Conservation (phyloP, 2,329 filamentous ascomycete species). For the Talaromyces amestolkiae region DNA sequence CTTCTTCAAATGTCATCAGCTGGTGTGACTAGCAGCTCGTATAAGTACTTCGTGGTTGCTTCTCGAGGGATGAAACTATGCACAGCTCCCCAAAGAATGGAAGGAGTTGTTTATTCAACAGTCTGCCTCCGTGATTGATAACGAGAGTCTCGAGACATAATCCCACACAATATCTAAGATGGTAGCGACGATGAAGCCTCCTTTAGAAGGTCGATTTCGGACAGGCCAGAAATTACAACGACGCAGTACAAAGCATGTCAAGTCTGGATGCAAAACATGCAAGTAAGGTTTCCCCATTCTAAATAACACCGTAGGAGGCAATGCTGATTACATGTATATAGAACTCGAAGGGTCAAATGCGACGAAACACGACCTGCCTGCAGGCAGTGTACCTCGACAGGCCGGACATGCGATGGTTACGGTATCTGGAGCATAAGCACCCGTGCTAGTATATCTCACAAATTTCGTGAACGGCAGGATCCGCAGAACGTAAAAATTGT, state of each 20-base stretch:
- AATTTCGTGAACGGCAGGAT: not conserved
- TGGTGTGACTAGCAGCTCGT: not conserved
- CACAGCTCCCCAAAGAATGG: not conserved
- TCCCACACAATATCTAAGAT: not conserved
- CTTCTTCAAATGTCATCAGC: not conserved
- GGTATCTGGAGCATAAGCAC: not conserved
- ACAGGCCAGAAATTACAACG: slow-evolving; percentile 2
- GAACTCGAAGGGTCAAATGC: slow-evolving; percentile 14
- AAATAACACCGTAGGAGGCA: too few species aligned
- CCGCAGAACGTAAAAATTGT: not conserved
- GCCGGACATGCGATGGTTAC: slow-evolving; percentile 17
- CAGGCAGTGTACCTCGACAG: slow-evolving; percentile 12
- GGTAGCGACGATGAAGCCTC: not conserved
- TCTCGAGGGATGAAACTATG: too few species aligned
- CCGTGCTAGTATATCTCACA: not conserved
- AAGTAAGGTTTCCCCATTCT: slow-evolving; percentile 1
- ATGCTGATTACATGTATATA: not conserved
- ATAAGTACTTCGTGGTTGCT: not conserved
- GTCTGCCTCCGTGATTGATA: too few species aligned
- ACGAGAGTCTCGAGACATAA: not conserved
- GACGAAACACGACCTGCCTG: slow-evolving; percentile 15
- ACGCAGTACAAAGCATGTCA: slow-evolving; percentile 4
- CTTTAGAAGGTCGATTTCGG: not conserved
- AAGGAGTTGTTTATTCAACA: not conserved
- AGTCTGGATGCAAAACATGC: slow-evolving; percentile 15